Conservation (phyloP, 1,284 basidiomycete species). For the Leccinum glutinopallens region DNA sequence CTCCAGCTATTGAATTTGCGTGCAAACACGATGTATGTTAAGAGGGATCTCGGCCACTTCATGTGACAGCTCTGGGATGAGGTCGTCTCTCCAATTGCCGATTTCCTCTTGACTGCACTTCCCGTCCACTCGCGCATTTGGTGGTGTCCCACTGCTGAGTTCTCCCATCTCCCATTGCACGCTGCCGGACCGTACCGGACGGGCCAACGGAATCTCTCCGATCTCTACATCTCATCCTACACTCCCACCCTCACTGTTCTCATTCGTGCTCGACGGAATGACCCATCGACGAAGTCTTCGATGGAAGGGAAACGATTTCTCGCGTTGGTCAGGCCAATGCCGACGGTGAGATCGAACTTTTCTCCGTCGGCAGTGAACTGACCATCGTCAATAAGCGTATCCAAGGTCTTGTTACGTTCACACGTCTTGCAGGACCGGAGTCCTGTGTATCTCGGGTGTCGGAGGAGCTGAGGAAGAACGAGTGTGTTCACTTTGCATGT, state of each 20-base stretch:
- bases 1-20: not conserved
- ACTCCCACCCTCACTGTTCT: not conserved
- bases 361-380: not conserved
- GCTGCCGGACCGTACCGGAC: not conserved
- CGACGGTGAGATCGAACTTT: not conserved
- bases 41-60: not conserved
- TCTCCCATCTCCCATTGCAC: not conserved
- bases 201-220: not conserved
- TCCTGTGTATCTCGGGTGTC: not conserved
- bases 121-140: not conserved
- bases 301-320: not conserved
- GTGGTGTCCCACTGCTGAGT: conserved; percentile 1
- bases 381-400: not conserved
- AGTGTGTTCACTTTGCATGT: conserved; percentile 2
- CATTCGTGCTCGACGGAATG: not conserved
- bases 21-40: not conserved
- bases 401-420: not conserved
- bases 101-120: not conserved
- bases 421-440: not conserved
- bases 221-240: not conserved
- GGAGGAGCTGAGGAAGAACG: not conserved
- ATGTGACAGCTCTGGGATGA: not conserved
- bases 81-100: not conserved
- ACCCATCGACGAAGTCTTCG: not conserved
- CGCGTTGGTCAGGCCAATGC: not conserved